phyloP scores from a whole-genome alignment of 1,139 yeast genomes.

The Protomyces lactucae-debilis region DNA sequence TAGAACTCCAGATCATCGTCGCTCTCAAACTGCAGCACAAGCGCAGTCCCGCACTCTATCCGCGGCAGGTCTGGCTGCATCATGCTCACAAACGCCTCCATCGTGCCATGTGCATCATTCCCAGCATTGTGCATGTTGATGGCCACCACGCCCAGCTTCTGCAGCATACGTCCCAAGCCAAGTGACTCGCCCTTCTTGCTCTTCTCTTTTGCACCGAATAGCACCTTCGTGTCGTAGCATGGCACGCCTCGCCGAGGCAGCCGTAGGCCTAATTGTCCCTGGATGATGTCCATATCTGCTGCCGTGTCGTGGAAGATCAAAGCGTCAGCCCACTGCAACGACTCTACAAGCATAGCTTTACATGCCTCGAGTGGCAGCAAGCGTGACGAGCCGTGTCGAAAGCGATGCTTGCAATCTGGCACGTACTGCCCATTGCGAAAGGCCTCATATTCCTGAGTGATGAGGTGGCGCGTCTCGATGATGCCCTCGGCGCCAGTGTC shows the following conservation, averaged over 20 bases:
- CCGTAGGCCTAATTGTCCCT: not conserved
- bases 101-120: slow-evolving; percentile 8
- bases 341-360: not conserved
- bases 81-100: slow-evolving; percentile 1
- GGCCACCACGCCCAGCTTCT: not conserved
- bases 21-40: not conserved
- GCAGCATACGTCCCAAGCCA: slow-evolving; percentile 5
- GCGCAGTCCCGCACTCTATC: not conserved
- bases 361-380: not conserved
- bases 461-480: not conserved
- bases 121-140: slow-evolving; percentile 16
- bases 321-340: not conserved
- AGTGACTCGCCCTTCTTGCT: not conserved
- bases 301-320: slow-evolving; percentile 10
- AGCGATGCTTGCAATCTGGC: slow-evolving; percentile 3
- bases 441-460: not conserved
- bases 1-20: not conserved
- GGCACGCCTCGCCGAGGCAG: not conserved
- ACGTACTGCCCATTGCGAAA: slow-evolving; percentile 1
- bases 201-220: slow-evolving; percentile 5
- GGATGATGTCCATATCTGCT: slow-evolving; percentile 1
- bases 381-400: slow-evolving; percentile 2
- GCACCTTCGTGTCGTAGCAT: not conserved
- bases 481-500: not conserved
- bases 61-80: not conserved